These are phyloP conservation scores for Kodamaea arcana DNA, from an alignment of 1,139 yeast genomes.

Conservation along the genomic window DNA sequence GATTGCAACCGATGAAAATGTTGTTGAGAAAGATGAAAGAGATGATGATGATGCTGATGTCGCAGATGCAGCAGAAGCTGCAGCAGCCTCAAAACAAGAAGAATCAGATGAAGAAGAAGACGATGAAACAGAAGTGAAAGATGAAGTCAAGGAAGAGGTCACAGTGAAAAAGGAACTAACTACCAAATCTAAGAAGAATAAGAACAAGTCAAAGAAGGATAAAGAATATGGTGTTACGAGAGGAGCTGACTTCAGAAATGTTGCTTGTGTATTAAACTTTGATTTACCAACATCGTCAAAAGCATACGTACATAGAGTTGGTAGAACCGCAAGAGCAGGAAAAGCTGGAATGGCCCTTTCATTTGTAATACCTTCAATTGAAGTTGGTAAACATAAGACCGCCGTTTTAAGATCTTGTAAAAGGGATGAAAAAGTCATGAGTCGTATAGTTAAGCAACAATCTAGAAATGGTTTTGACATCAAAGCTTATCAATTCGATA, in stretches of 20 bases:
- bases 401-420: conserved; percentile 70
- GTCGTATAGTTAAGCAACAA: conserved; percentile 75
- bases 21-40: conserved; percentile 46
- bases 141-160: conserved; percentile 8
- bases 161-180: background rate
- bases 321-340: conserved; percentile 98
- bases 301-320: conserved; percentile 90
- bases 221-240: conserved; percentile 91
- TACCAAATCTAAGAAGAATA: conserved; percentile 2
- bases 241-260: conserved; percentile 95
- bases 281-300: conserved; percentile 90
- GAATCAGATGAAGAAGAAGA: conserved; percentile 15
- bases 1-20: conserved; percentile 93
- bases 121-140: conserved; percentile 5
- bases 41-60: conserved; percentile 50
- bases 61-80: conserved; percentile 36
- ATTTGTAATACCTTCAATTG: conserved; percentile 79
- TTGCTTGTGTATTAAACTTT: conserved; percentile 93
- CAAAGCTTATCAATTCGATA: conserved; percentile 85
- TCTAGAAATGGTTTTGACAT: conserved; percentile 66
- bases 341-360: conserved; percentile 93
- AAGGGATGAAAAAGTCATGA: conserved; percentile 81
- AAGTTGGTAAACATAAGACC: conserved; percentile 85
- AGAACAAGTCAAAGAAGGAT: conserved; percentile 41
- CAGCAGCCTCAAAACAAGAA: conserved; percentile 29